phyloP scores from a whole-genome alignment of 2,329 filamentous ascomycete species.

The Penicillium oxalicum region DNA sequence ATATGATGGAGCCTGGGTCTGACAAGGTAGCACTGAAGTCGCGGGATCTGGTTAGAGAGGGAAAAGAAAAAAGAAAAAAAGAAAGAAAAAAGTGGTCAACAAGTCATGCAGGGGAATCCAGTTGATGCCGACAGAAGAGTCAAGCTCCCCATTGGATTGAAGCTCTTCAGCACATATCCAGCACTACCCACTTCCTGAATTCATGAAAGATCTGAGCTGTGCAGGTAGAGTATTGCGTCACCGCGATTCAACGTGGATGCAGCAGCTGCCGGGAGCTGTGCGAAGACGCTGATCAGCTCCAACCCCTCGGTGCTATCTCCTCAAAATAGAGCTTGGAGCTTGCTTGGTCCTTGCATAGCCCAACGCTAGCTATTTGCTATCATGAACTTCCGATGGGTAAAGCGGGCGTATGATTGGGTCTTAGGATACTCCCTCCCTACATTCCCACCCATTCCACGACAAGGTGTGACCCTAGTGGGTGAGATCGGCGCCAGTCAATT shows the following conservation, averaged over 20 bases:
- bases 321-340: not conserved
- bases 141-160: no score
- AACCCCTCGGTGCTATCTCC: not conserved
- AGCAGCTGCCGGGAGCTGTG: not conserved
- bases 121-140: no score
- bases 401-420: conserved; percentile 6
- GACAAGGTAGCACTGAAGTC: no score
- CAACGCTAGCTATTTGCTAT: not conserved
- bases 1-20: no score
- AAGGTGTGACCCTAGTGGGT: conserved; percentile 3
- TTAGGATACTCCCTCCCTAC: conserved; percentile 8
- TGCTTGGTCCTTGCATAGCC: conserved; percentile 3
- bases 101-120: no score
- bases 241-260: not conserved
- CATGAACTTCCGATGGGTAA: not conserved
- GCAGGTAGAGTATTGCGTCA: not conserved
- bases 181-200: not conserved
- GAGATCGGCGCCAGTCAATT: conserved; percentile 5
- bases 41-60: no score
- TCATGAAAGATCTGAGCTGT: not conserved
- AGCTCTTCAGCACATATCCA: no score
- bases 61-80: no score
- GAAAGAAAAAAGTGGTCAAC: no score
- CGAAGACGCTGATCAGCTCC: not conserved
- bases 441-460: conserved; percentile 7